These are phyloP conservation scores for Trametes punicea DNA, from an alignment of 768 basidiomycete species.

Conservation along the genomic window DNA sequence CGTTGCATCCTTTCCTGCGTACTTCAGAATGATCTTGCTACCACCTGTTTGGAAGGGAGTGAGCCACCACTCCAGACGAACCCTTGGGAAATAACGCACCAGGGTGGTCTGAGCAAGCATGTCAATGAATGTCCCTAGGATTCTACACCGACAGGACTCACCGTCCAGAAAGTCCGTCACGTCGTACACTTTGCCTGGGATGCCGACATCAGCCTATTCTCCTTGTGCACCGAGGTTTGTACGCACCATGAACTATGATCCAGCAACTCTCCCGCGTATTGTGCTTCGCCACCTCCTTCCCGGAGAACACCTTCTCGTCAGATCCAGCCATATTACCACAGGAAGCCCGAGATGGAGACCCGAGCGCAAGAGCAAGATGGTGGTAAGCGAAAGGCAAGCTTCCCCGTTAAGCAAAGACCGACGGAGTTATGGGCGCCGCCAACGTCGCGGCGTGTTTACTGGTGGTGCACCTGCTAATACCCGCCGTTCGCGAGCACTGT, in stretches of 20 bases:
- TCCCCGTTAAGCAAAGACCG: not conserved
- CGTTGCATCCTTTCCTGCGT: constrained; percentile 51
- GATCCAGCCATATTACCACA: not conserved
- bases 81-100: not conserved
- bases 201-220: not conserved
- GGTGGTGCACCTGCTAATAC: too few relatives aligned
- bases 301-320: constrained; percentile 15
- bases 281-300: constrained; percentile 50
- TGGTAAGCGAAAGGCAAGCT: not conserved
- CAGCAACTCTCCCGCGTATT: constrained; percentile 63
- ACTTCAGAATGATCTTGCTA: constrained; percentile 48
- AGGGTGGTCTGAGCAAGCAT: not conserved
- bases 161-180: constrained; percentile 41
- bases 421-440: not conserved
- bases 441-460: too few relatives aligned
- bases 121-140: not conserved
- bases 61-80: not conserved
- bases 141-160: constrained; percentile 8
- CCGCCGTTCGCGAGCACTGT: not conserved
- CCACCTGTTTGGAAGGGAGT: constrained; percentile 36
- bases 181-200: constrained; percentile 40
- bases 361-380: not conserved
- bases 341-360: not conserved
- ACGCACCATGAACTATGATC: constrained; percentile 77
- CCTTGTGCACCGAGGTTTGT: not conserved